phyloP scores from a whole-genome alignment of 1,139 yeast species.

The Debaryomyces coudertii region DNA sequence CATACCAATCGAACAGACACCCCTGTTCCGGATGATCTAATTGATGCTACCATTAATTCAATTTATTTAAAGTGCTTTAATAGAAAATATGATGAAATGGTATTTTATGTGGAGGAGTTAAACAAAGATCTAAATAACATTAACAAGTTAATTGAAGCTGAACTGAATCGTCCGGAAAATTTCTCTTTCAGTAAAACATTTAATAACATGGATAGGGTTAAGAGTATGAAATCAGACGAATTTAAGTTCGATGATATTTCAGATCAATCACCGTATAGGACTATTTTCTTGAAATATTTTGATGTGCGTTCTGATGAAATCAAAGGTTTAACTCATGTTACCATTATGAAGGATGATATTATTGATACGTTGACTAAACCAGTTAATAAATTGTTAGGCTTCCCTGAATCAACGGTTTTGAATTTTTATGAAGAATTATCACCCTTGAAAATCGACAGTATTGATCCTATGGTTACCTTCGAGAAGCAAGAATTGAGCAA shows the following conservation, averaged over 20 bases:
- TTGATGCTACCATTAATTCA: constrained; percentile 34
- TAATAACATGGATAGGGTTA: constrained; percentile 21
- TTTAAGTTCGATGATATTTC: constrained; percentile 22
- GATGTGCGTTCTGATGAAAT: constrained; percentile 59
- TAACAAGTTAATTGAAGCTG: constrained; percentile 13
- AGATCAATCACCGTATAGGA: constrained; percentile 41
- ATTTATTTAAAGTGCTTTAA: constrained; percentile 46
- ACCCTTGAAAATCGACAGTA: constrained; percentile 58
- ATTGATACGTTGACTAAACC: constrained; percentile 49
- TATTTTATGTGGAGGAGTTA: constrained; percentile 50
- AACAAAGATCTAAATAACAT: constrained; percentile 36
- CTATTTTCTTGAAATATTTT: constrained; percentile 72
- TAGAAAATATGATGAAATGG: constrained; percentile 48
- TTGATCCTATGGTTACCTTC: constrained; percentile 50
- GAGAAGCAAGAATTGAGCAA: constrained; percentile 67
- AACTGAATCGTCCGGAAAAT: constrained; percentile 22
- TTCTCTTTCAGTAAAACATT: constrained; percentile 30
- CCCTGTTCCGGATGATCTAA: constrained; percentile 44
- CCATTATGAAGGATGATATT: constrained; percentile 53
- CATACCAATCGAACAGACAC: constrained; percentile 69
- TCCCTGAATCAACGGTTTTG: constrained; percentile 43
- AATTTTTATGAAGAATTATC: constrained; percentile 72
- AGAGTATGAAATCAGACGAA: constrained; percentile 2
- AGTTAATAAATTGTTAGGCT: constrained; percentile 49
- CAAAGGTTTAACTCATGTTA: constrained; percentile 65